Evolutionary conservation across 1,284 basidiomycete species (phyloP), one percentile per base, ranked within the genome.

Genomic region (Ustilago shanxiensis): DNA sequence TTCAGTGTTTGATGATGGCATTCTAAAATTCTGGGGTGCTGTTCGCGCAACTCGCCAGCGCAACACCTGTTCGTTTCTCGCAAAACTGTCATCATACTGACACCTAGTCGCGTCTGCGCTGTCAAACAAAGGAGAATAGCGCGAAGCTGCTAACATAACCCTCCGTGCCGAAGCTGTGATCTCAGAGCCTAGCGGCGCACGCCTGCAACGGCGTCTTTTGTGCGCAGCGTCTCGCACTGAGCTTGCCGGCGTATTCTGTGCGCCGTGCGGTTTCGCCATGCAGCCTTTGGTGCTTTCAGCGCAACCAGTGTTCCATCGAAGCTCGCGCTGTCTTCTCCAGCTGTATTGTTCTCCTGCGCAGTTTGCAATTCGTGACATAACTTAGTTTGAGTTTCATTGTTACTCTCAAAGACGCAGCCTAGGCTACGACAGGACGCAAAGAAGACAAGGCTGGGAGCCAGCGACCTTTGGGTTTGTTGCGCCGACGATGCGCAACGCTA

Each of bases 81-180:
- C 7, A 44, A 44, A 20, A n/a, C n/a, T 44, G 41, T n/a, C 6
- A 37, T 20, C 7, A 6, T 7, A 44, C 7, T 44, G 41, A 44
- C 18, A 44, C n/a, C 8, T n/a, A n/a, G n/a, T n/a, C 3, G 20
- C n/a, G 41, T 44, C 41, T 44, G 41, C n/a, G 41, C 41, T 44
- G 20, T 44, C 41, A 44, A 44, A 44, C 5, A 20, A 44, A 44
- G 20, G 41, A 44, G 41, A 44, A 5, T 16, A 26, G 47, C 47
- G 47, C 47, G n/a, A 49, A 28, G 47, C 47, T 49, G 47, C 47
- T 10, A 49, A 26, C 22, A 49, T 24, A 49, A 49, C 47, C 22
- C 22, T 26, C 47, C 47, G 26, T 49, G 47, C 47, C 47, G 47
- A 49, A 5, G 20, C 41, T 18, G n/a, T 20, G 24, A 14, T 49